Percentiles rank a stretch among this genome's conserved stretches.
These are phyloP conservation scores for Zasmidium angulare DNA, from an alignment of 2,329 filamentous ascomycete genomes.

Conservation along the genomic window DNA sequence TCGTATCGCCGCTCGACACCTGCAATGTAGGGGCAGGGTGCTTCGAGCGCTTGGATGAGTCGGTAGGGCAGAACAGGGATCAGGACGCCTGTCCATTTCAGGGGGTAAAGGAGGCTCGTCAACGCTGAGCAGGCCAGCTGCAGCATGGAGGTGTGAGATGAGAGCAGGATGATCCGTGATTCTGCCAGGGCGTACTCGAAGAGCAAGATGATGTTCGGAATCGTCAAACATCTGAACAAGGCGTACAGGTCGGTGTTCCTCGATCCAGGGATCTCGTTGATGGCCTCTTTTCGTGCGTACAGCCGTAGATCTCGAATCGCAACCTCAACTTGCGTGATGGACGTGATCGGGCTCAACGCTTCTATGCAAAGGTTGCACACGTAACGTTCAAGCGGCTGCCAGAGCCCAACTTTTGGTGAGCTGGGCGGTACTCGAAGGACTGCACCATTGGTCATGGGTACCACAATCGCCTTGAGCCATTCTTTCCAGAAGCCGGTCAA, in stretches of 20 bases:
- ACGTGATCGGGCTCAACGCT: conserved; percentile 85
- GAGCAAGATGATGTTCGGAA: conserved; percentile 87
- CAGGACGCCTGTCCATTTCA: conserved; percentile 92
- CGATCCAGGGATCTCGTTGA: conserved; percentile 89
- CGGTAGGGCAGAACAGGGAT: conserved; percentile 88
- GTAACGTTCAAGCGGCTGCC: conserved; percentile 95
- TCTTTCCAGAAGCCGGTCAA: conserved; percentile 97
- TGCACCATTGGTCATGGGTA: conserved; percentile 89
- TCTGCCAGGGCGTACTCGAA: conserved; percentile 93
- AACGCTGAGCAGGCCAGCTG: conserved; percentile 90
- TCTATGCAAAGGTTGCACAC: conserved; percentile 96
- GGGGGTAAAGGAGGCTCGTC: conserved; percentile 78
- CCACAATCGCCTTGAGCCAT: conserved; percentile 90
- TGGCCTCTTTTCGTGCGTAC: conserved; percentile 88
- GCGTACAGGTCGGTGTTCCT: conserved; percentile 91
- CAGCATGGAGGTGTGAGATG: conserved; percentile 94
- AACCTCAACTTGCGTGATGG: conserved; percentile 93
- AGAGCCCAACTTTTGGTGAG: conserved; percentile 86
- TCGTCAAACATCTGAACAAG: conserved; percentile 82
- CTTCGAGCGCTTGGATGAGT: conserved; percentile 85
- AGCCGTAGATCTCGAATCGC: conserved; percentile 84
- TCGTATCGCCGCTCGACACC: conserved; percentile 93
- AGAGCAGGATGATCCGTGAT: conserved; percentile 92
- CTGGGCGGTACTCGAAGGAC: conserved; percentile 81
- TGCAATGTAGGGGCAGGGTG: conserved; percentile 94